These are phyloP conservation scores for Trichoderma koningii DNA, from an alignment of 2,329 filamentous ascomycete species.

Conservation along the genomic window DNA sequence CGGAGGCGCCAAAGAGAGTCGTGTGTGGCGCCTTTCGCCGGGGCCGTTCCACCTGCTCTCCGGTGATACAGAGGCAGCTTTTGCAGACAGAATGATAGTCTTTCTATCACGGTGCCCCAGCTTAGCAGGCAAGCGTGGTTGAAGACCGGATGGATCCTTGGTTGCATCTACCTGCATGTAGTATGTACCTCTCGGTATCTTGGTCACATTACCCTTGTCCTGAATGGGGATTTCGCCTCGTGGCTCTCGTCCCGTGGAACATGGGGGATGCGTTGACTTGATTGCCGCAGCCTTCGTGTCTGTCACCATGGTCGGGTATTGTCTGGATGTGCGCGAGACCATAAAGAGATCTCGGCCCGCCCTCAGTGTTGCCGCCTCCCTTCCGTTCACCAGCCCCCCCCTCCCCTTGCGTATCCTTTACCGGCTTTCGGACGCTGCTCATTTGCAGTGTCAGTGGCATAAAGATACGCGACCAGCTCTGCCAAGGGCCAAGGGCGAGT, in stretches of 20 bases:
- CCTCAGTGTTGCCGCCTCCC: constrained; percentile 1
- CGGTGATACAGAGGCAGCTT: not conserved
- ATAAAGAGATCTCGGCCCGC: constrained; percentile 23
- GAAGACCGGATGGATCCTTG: not conserved
- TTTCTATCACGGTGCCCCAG: not conserved
- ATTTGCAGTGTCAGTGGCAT: not conserved
- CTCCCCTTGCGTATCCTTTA: not conserved
- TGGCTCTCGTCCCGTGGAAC: constrained; percentile 11
- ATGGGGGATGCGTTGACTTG: not conserved
- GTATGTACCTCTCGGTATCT: not conserved
- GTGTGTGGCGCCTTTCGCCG: not conserved
- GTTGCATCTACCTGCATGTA: not conserved
- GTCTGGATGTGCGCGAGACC: constrained; percentile 5
- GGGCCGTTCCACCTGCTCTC: not conserved
- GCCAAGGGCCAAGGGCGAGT: not conserved
- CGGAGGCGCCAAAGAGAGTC: not conserved
- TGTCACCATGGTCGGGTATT: not conserved
- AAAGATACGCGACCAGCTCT: not conserved
- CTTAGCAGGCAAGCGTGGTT: not conserved
- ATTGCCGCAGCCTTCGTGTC: not conserved
- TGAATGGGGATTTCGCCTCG: constrained; percentile 6
- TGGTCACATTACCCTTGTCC: constrained; percentile 15
- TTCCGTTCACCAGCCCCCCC: not conserved
- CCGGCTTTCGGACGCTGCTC: constrained; percentile 1
- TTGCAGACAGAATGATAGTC: not conserved